phyloP scores from a whole-genome alignment of 306 rosid species.

The Corylus avellana region DNA sequence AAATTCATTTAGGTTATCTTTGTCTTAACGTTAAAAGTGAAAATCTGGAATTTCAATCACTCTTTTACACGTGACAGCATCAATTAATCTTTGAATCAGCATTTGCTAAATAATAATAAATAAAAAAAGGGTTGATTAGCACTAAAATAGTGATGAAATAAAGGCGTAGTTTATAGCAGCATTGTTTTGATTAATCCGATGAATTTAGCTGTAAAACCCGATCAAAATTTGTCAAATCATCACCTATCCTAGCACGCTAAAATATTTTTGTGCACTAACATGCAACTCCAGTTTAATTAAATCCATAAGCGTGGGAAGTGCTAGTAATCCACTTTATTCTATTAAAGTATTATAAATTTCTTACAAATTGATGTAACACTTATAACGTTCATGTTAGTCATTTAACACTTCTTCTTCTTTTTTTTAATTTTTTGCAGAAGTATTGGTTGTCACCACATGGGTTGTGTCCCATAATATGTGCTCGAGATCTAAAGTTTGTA shows the following conservation, averaged over 20 bases:
- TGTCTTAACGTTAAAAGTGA: neutral
- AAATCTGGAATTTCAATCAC: neutral
- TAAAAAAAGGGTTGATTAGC: no score
- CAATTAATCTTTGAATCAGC: no score
- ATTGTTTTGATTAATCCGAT: neutral
- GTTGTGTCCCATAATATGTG: neutral
- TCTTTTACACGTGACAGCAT: no score
- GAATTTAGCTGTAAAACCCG: neutral
- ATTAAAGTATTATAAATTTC: no score
- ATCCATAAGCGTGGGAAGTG: neutral
- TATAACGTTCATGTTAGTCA: no score
- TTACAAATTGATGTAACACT: no score
- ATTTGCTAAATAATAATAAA: no score
- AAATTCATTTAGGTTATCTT: neutral
- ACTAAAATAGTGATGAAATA: no score
- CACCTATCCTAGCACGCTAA: neutral
- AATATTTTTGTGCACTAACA: neutral
- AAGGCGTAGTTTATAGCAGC: no score
- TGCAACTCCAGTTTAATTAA: neutral
- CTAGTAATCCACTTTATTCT: neutral
- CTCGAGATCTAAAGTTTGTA: neutral
- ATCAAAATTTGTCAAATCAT: neutral
- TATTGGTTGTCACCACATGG: neutral
- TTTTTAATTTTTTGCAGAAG: neutral
- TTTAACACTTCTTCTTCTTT: no score